Evolutionary conservation across 2,329 filamentous ascomycete genomes (phyloP), one percentile per base, ranked within the genome.

Genomic region (Sclerotinia subarctica): DNA sequence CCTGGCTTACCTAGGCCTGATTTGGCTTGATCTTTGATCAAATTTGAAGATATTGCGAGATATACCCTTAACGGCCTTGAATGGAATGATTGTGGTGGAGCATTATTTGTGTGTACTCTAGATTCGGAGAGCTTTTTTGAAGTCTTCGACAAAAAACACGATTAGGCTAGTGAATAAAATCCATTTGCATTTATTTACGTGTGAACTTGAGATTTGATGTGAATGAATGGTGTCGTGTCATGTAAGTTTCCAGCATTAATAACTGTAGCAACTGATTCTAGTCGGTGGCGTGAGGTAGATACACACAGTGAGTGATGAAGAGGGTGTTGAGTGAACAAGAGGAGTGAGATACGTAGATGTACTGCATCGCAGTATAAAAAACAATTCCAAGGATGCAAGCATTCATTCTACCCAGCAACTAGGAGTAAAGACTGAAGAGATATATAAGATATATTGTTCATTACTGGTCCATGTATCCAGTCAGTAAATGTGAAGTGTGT

Each of bases 101-200:
- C 46, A 35, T 26, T n/a, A 51, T 32, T 49, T 62, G 46, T 62
- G 58, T 62, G 59, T 62, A 62, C 19, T 62, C 38, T 62, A 51
- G 59, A 51, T n/a, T 38, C 29, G 46, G 13, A 35, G 15, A 51
- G 24, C 46, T 62, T 62, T 46, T 38, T 51, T 21, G 46, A 51
- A 21, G 29, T 10, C 29, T 51, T 49, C 29, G 44, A 62, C 44
- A 7, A 51, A 19, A 62, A 46, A 35, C n/a, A 62, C 38, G 58
- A 62, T 51, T 62, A 51, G 59, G 59, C 59, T 62, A n/a, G 59
- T 17, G 59, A 51, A 51, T 35, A 62, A n/a, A 51, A 62, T 62
- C 35, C 46, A 51, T 62, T 42, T 51, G 59, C 59, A 62, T 62
- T 51, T 38, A 51, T 29, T 38, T 51, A 38, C n/a, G 17, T 51